Percentiles rank a stretch among this genome's conserved stretches.
Evolutionary conservation across 495 filamentous ascomycete species (phyloP).

Genomic region (Aspergillus olivimuriae): DNA sequence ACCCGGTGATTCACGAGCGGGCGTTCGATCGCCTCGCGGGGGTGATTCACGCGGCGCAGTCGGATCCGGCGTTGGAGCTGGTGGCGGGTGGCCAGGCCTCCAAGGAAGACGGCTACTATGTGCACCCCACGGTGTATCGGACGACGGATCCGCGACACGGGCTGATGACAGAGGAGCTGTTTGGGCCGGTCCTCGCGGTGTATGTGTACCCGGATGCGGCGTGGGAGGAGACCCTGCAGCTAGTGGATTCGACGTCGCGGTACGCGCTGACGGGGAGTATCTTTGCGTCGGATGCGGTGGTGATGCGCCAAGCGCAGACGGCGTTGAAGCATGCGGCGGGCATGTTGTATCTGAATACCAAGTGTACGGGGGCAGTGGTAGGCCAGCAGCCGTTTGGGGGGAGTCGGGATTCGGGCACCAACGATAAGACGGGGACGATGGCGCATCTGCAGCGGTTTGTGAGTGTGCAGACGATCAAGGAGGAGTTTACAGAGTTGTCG

Average conservation of each 20-base stretch:
- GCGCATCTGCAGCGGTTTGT: slow-evolving; percentile 62
- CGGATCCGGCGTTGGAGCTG: slow-evolving; percentile 54
- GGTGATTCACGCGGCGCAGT: slow-evolving; percentile 59
- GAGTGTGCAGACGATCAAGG: slow-evolving; percentile 69
- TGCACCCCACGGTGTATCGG: slow-evolving; percentile 65
- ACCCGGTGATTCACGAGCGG: slow-evolving; percentile 66
- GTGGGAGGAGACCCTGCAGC: slow-evolving; percentile 45
- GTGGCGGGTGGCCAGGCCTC: slow-evolving; percentile 65
- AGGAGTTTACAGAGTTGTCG: slow-evolving; percentile 58
- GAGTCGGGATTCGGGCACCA: slow-evolving; percentile 66
- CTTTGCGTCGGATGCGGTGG: slow-evolving; percentile 62
- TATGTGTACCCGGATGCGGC: slow-evolving; percentile 67
- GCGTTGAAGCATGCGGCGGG: slow-evolving; percentile 68
- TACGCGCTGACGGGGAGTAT: slow-evolving; percentile 72
- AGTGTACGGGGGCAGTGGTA: slow-evolving; percentile 74
- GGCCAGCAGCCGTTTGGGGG: slow-evolving; percentile 83
- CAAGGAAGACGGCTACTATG: slow-evolving; percentile 57
- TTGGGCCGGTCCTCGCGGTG: slow-evolving; percentile 62
- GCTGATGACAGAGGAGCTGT: slow-evolving; percentile 65
- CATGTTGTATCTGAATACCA: slow-evolving; percentile 75
- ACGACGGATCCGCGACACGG: slow-evolving; percentile 54
- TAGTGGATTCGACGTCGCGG: slow-evolving; percentile 52
- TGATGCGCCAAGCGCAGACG: slow-evolving; percentile 60
- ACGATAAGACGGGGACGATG: slow-evolving; percentile 72
- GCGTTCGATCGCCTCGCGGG: slow-evolving; percentile 60